These are phyloP conservation scores for Pseudocercospora cruenta DNA, from an alignment of 2,329 filamentous ascomycete species.

Conservation along the genomic window DNA sequence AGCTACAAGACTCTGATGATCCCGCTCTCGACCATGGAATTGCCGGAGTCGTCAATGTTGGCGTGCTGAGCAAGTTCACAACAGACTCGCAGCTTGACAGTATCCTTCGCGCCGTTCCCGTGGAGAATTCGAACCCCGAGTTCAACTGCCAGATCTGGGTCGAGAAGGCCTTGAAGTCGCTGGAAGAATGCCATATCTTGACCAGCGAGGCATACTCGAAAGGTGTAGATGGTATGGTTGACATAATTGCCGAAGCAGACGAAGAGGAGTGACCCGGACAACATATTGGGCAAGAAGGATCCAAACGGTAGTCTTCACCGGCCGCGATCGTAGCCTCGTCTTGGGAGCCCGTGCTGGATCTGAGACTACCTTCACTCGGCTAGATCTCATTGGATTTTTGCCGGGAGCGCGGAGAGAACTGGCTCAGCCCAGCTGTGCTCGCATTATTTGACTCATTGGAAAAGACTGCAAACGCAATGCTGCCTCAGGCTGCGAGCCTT, in stretches of 20 bases:
- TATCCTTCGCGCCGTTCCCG: slow-evolving; percentile 12
- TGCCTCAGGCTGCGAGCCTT: too few relatives aligned
- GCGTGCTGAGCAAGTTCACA: not conserved
- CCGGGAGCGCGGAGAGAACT: too few relatives aligned
- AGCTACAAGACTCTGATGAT: not conserved
- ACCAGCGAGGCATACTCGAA: slow-evolving; percentile 7
- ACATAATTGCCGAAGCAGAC: slow-evolving; percentile 8
- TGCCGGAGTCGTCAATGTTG: slow-evolving; percentile 14
- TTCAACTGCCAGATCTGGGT: slow-evolving; percentile 25
- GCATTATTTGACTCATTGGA: too few relatives aligned
- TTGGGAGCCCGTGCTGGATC: too few relatives aligned
- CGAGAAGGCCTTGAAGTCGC: slow-evolving; percentile 13
- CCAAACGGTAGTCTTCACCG: not conserved
- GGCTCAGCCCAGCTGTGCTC: too few relatives aligned
- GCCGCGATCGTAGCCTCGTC: too few relatives aligned
- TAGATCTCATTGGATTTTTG: too few relatives aligned
- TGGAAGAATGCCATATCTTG: slow-evolving; percentile 6
- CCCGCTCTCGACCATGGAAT: not conserved
- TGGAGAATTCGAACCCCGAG: slow-evolving; percentile 17
- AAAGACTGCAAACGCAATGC: too few relatives aligned
- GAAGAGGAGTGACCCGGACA: not conserved
- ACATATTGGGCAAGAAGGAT: not conserved
- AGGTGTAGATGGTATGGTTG: slow-evolving; percentile 22
- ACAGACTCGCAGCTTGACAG: not conserved
- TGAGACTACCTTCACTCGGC: too few relatives aligned